Conservation (phyloP, 2,329 filamentous ascomycete species). For the Diplodia scrobiculata region DNA sequence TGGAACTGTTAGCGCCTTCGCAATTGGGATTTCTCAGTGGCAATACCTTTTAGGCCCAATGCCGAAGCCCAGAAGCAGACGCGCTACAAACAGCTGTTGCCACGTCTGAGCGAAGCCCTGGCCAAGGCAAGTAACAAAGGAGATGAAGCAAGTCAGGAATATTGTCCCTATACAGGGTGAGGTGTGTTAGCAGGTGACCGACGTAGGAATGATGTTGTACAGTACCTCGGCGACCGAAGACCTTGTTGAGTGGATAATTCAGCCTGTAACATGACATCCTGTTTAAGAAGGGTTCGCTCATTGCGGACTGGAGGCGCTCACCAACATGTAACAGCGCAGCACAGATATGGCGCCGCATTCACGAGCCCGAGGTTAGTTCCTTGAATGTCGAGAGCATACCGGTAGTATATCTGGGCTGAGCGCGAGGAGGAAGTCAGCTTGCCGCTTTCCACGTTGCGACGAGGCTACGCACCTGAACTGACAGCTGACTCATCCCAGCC, state of each 20-base stretch:
- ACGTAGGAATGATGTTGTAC: no score
- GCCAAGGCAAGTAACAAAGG: conserved; percentile 60
- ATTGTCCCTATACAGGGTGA: conserved; percentile 61
- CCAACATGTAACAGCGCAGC: conserved; percentile 68
- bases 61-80: conserved; percentile 73
- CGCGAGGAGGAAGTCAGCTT: conserved; percentile 65
- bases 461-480: not conserved
- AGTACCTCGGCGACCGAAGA: no score
- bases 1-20: conserved; percentile 48
- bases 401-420: conserved; percentile 67
- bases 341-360: conserved; percentile 65
- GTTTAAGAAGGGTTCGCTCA: not conserved
- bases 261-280: conserved; percentile 50
- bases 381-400: conserved; percentile 61
- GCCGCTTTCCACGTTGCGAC: not conserved
- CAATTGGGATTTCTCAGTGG: no score
- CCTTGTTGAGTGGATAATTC: conserved; percentile 67
- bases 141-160: conserved; percentile 73
- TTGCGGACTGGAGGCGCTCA: conserved; percentile 39
- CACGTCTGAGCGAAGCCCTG: conserved; percentile 69
- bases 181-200: no score
- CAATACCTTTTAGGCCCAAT: conserved; percentile 63
- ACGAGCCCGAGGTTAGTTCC: conserved; percentile 53
- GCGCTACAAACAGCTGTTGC: conserved; percentile 69
- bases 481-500: conserved; percentile 58